Percentiles rank a stretch among this genome's conserved stretches.
Evolutionary conservation across 2,329 filamentous ascomycete species (phyloP).

Genomic region (Claviceps pazoutovae): DNA sequence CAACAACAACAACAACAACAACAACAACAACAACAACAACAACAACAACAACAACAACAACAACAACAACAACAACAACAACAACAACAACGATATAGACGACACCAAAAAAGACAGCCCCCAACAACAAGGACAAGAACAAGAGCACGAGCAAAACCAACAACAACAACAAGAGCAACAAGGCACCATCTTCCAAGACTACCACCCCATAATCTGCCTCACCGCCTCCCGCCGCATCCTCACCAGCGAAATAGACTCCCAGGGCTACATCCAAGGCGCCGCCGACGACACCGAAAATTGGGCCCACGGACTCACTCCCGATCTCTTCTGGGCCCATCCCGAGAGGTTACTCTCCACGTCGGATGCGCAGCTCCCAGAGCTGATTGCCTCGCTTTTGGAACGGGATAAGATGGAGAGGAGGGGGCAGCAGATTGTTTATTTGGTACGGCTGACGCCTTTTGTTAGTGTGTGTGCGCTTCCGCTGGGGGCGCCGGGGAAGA

Average conservation of each 20-base stretch:
- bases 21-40: too few species aligned
- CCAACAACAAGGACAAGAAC: too few species aligned
- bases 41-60: neutral
- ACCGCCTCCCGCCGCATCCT: conserved; percentile 64
- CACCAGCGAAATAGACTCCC: conserved; percentile 50
- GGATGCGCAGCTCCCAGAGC: conserved; percentile 47
- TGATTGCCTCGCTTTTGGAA: conserved; percentile 29
- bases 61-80: neutral
- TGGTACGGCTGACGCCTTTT: conserved; percentile 19
- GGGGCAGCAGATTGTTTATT: too few species aligned
- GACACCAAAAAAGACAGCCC: neutral
- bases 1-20: too few species aligned
- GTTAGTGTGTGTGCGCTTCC: conserved; percentile 25
- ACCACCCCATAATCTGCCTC: conserved; percentile 66
- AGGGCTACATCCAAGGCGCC: conserved; percentile 77
- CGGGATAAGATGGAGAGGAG: neutral
- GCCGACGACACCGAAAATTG: conserved; percentile 93
- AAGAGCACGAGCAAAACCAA: too few species aligned
- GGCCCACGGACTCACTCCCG: conserved; percentile 66
- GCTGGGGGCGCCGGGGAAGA: conserved; percentile 5
- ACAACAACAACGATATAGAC: neutral
- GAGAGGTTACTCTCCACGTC: conserved; percentile 43
- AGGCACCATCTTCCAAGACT: conserved; percentile 36
- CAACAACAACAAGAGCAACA: too few species aligned
- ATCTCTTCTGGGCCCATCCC: conserved; percentile 64